These are phyloP conservation scores for Malbranchea cinnamomea DNA, from an alignment of 2,329 filamentous ascomycete species.

Conservation along the genomic window DNA sequence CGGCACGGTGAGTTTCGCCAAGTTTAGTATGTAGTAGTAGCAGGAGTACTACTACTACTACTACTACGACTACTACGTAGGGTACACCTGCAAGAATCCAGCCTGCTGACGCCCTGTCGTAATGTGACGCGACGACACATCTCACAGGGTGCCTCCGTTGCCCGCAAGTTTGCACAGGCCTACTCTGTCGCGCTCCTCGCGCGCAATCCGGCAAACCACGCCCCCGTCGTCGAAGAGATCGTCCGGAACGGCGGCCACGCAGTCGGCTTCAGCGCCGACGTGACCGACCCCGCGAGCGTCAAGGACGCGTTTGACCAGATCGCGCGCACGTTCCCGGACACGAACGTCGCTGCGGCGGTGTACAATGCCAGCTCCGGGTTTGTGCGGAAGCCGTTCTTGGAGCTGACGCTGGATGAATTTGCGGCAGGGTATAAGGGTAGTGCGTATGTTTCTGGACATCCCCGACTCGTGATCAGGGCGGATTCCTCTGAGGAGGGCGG, in stretches of 20 bases:
- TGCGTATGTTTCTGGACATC: slow-evolving; percentile 23
- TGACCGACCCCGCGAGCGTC: slow-evolving; percentile 38
- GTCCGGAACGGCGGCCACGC: slow-evolving; percentile 43
- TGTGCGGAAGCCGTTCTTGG: slow-evolving; percentile 45
- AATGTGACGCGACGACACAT: slow-evolving; percentile 18
- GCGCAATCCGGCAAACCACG: slow-evolving; percentile 42
- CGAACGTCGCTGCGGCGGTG: slow-evolving; percentile 38
- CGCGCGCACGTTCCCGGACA: slow-evolving; percentile 35
- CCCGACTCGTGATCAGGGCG: not conserved
- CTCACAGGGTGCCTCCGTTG: slow-evolving; percentile 41
- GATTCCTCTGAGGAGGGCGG: too few relatives aligned
- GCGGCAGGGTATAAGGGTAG: slow-evolving; percentile 34
- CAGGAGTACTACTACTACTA: not conserved
- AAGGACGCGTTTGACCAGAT: slow-evolving; percentile 39
- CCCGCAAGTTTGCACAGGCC: slow-evolving; percentile 41
- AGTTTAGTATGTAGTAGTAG: not conserved
- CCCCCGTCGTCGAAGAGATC: slow-evolving; percentile 43
- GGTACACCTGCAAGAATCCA: too few relatives aligned
- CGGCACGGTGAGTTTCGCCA: slow-evolving; percentile 20
- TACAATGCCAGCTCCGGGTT: slow-evolving; percentile 47
- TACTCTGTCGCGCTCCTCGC: slow-evolving; percentile 48
- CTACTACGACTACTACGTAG: too few relatives aligned
- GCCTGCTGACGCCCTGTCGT: too few relatives aligned
- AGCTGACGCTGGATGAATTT: slow-evolving; percentile 45
- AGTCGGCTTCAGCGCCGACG: slow-evolving; percentile 45